Percentiles rank a stretch among this genome's conserved stretches.
phyloP scores from a whole-genome alignment of 805 yeast species.

The Komagataella ulmi region DNA sequence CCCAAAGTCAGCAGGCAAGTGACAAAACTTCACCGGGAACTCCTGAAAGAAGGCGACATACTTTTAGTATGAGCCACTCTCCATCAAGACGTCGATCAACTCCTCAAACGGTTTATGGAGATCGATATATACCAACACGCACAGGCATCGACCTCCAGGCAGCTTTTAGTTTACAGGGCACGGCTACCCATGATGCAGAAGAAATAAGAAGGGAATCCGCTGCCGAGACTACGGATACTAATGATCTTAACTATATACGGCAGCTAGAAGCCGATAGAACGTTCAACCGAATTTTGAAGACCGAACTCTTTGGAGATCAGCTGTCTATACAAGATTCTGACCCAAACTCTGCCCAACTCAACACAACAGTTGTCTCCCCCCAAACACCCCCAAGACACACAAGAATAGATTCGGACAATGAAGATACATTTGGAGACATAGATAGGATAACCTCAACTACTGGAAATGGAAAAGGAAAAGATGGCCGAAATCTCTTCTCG shows the following conservation, averaged over 20 bases:
- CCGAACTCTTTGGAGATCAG: conserved; percentile 85
- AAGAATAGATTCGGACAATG: neutral
- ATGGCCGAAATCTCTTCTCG: conserved; percentile 36
- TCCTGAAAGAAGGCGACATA: neutral
- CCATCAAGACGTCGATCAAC: neutral
- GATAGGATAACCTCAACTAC: neutral
- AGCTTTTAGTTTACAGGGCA: conserved; percentile 40
- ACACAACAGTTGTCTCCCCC: neutral
- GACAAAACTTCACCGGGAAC: neutral
- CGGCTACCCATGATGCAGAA: conserved; percentile 5
- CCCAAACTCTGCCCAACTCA: neutral
- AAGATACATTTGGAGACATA: neutral
- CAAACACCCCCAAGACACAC: neutral
- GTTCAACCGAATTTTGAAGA: conserved; percentile 72
- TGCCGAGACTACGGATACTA: conserved; percentile 9
- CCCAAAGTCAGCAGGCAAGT: neutral
- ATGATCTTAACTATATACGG: conserved; percentile 53
- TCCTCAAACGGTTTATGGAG: conserved; percentile 44
- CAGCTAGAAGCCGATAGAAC: conserved; percentile 81
- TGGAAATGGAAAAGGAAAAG: neutral
- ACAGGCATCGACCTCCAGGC: conserved; percentile 82
- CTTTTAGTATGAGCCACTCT: neutral
- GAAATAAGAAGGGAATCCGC: conserved; percentile 1
- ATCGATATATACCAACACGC: conserved; percentile 79
- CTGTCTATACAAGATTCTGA: conserved; percentile 35